Evolutionary conservation across 2,329 filamentous ascomycete species (phyloP).

Genomic region (Paraconiothyrium brasiliense): DNA sequence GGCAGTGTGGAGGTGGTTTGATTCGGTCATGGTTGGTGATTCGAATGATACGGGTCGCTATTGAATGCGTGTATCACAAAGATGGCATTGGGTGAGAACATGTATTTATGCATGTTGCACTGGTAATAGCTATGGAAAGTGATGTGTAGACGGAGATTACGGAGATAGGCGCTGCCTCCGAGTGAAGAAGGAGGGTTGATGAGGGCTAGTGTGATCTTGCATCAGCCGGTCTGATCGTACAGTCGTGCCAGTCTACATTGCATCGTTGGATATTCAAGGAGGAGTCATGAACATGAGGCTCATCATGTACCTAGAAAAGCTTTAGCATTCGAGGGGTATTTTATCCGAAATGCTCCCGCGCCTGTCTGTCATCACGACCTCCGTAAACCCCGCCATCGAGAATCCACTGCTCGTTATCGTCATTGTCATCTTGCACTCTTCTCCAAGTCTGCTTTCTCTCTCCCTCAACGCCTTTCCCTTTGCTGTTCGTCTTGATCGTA

Average conservation of each 20-base stretch:
- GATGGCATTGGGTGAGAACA: neutral
- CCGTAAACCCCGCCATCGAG: conserved; percentile 62
- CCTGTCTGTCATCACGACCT: conserved; percentile 27
- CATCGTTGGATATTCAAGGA: neutral
- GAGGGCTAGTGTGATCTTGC: neutral
- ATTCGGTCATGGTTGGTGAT: neutral
- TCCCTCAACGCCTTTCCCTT: conserved; percentile 43
- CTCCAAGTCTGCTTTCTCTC: conserved; percentile 57
- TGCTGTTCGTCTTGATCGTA: conserved; percentile 62
- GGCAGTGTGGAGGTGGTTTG: conserved; percentile 9
- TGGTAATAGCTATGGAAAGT: neutral
- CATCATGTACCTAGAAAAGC: neutral
- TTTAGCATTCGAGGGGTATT: neutral
- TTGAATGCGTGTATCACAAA: too few species aligned
- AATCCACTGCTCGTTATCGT: conserved; percentile 64
- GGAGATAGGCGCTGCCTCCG: neutral
- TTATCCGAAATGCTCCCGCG: conserved; percentile 28
- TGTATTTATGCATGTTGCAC: neutral
- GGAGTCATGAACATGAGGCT: neutral
- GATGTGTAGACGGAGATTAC: neutral
- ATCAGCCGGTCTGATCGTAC: neutral
- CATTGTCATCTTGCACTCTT: conserved; percentile 62
- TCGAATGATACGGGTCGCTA: neutral
- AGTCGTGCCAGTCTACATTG: neutral
- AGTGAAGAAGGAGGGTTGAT: too few species aligned